Percentiles rank a stretch among this genome's conserved stretches.
These are phyloP conservation scores for Coccomyxa subellipsoidea DNA, from an alignment of 163 green algal species.

Conservation along the genomic window DNA sequence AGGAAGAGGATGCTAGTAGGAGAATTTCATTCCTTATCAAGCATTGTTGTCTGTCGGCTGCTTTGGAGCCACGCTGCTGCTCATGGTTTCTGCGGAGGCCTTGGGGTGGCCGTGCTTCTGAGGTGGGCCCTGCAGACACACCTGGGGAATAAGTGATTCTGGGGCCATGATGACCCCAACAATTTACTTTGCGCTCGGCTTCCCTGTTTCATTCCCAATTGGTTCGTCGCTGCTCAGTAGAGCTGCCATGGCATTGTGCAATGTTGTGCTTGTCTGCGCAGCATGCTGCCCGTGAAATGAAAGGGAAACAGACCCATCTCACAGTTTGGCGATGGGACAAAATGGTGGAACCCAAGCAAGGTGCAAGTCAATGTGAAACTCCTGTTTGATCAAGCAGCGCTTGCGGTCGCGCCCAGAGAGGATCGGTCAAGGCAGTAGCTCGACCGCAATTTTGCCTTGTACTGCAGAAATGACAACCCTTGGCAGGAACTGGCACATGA, in stretches of 20 bases:
- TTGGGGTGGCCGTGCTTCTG: not conserved
- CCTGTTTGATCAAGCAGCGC: not conserved
- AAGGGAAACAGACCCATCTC: too few relatives aligned
- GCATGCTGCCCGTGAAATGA: not conserved
- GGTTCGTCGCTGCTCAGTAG: not conserved
- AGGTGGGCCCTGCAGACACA: not conserved
- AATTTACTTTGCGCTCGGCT: not conserved
- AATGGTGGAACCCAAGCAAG: too few relatives aligned
- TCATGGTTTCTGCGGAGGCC: not conserved
- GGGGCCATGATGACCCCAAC: not conserved
- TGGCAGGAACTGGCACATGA: not conserved
- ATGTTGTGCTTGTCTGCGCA: not conserved
- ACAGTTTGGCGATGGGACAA: too few relatives aligned
- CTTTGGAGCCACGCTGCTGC: not conserved
- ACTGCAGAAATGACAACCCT: not conserved
- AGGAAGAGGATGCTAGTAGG: not conserved
- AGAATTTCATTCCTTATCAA: not conserved
- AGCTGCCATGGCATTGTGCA: not conserved
- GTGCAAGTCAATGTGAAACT: not conserved
- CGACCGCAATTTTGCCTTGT: not conserved
- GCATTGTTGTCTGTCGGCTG: not conserved
- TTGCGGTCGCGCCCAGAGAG: too few relatives aligned
- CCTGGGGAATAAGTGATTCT: too few relatives aligned
- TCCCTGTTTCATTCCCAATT: not conserved
- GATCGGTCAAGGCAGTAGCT: not conserved